Evolutionary conservation across 345 rosid genomes (phyloP).

Genomic region (Citrus cavaleriei): DNA sequence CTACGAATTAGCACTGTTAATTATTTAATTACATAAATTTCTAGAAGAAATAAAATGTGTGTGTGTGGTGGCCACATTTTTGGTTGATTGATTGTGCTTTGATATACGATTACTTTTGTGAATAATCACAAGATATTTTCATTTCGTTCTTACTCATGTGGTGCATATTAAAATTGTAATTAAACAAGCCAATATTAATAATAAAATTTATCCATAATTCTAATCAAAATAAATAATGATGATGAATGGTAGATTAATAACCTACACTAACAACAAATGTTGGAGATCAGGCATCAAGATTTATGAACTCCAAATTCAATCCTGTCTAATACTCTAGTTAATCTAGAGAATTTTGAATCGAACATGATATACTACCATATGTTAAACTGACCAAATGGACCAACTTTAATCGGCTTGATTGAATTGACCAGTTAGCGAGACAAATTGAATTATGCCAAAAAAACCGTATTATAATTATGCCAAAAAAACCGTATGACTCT

Average conservation of each 20-base stretch:
- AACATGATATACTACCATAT: neutral
- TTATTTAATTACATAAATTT: neutral
- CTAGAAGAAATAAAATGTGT: neutral
- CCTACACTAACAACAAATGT: neutral
- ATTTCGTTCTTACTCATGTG: neutral
- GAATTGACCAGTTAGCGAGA: too few species aligned
- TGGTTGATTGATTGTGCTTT: neutral
- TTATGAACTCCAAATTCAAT: neutral
- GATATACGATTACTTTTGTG: too few species aligned
- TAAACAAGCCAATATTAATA: too few species aligned
- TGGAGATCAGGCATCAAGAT: neutral
- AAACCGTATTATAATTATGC: too few species aligned
- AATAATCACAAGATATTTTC: neutral
- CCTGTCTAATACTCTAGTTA: neutral
- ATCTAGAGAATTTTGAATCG: neutral
- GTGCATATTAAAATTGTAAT: neutral
- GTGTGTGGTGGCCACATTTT: constrained; percentile 10
- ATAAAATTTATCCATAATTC: neutral
- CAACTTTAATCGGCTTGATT: too few species aligned
- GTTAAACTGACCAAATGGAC: too few species aligned
- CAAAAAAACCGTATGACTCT: too few species aligned
- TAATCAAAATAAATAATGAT: neutral
- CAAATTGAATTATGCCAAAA: too few species aligned
- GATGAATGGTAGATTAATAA: neutral
- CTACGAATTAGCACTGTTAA: neutral